These are phyloP conservation scores for Aspergillus sp. DNA, from an alignment of 2,329 filamentous ascomycete species.

Conservation along the genomic window DNA sequence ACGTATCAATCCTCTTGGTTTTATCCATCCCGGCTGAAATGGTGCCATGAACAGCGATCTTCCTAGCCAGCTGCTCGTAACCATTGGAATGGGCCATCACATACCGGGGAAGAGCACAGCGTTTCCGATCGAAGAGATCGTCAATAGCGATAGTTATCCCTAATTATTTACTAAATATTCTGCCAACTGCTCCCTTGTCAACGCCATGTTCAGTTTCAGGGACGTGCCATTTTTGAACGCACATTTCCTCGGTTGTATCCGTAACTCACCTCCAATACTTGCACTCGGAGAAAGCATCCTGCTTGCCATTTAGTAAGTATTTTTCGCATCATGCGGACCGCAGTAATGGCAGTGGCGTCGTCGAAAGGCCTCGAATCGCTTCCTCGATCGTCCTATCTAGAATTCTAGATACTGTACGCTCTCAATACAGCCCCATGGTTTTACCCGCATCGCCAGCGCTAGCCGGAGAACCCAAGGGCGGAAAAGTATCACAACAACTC, in stretches of 20 bases:
- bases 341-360: not conserved
- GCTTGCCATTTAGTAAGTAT: not conserved
- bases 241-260: not conserved
- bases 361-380: not conserved
- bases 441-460: not conserved
- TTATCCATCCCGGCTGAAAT: constrained; percentile 20
- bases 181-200: constrained; percentile 2
- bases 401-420: not conserved
- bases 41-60: constrained; percentile 13
- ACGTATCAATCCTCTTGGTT: constrained; percentile 10
- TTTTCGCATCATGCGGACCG: constrained; percentile 1
- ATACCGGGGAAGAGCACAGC: constrained; percentile 29
- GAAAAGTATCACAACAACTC: constrained; percentile 14
- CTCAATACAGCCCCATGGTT: not conserved
- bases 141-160: constrained; percentile 8
- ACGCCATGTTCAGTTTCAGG: constrained; percentile 5
- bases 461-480: not conserved
- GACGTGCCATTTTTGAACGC: too few species aligned
- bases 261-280: not conserved
- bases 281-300: not conserved
- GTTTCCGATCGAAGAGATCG: constrained; percentile 28
- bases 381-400: not conserved
- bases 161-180: not conserved
- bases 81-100: constrained; percentile 27
- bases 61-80: constrained; percentile 19